Base-by-base conservation (phyloP, 176 grass and related monocot genomes). In the Eragrostis nindensis region DNA sequence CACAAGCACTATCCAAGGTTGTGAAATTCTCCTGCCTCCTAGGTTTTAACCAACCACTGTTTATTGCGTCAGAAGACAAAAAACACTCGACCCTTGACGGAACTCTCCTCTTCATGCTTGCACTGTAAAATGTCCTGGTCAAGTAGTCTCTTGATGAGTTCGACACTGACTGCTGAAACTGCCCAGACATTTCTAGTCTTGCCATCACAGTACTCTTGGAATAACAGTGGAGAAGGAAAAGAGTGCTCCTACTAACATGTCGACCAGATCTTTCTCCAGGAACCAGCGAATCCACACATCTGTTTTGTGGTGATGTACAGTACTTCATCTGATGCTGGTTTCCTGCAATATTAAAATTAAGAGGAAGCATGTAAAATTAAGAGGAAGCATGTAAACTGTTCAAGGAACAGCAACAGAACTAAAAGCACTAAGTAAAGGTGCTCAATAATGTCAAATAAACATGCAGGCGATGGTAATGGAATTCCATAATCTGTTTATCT, bases 1-100 rank as follows among this genome's bases (percentile, higher is more conserved):
- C 73, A 65, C 70, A 47, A n/a, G 42, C 17, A n/a, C 11, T 64
- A 22, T 90, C 78, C 24, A 54, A 68, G 17, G 22, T 72, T 25
- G 40, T 70, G 76, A 85, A 36, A 54, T 62, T 86, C 11, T 80
- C 89, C 65, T 79, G 76, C 32, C 90, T 97, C 70, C 85, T 94
- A 4, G 76, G 80, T 48, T 74, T 91, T 22, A 90, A 53, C 83
- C 80, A 86, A 75, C 83, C 80, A 76, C 7, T 88, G 56, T 50
- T 93, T 70, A 79, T 47, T 1, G 73, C 72, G 42, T 88, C 70
- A 6, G 86, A 88, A 62, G 86, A 80, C 11, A 92, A 2, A 77
- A 88, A 91, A 71, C 92, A 90, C 24, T 90, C 80, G 15, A 82
- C 72, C 84, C 80, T 90, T 0, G 60, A 71, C 3, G 73, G 47